Conservation (phyloP, 2,329 filamentous ascomycete species). For the Pezicula rhizophila region DNA sequence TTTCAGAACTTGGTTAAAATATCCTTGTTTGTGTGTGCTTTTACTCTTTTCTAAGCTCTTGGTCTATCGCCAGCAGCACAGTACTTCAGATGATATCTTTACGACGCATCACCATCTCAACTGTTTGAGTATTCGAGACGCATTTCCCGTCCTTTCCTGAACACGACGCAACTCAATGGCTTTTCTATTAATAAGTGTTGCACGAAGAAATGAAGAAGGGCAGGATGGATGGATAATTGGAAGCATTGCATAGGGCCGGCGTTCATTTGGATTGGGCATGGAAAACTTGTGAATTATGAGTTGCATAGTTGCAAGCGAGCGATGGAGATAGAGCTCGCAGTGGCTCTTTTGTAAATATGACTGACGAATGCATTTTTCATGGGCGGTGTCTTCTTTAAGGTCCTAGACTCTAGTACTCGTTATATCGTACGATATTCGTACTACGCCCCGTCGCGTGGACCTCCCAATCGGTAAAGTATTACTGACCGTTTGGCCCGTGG, state of each 20-base stretch:
- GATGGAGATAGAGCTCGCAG: too few species aligned
- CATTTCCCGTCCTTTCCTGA: background rate
- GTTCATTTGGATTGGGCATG: background rate
- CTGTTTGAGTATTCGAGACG: background rate
- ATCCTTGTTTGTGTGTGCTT: background rate
- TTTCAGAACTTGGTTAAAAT: background rate
- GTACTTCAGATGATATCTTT: background rate
- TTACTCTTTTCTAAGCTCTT: background rate
- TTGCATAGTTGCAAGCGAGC: too few species aligned
- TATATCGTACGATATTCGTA: too few species aligned
- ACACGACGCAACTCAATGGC: background rate
- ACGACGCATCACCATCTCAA: background rate
- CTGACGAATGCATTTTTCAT: too few species aligned
- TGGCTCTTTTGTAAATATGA: too few species aligned
- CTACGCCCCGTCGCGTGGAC: too few species aligned
- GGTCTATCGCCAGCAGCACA: background rate
- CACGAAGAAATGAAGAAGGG: background rate
- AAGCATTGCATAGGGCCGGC: slow-evolving; percentile 1
- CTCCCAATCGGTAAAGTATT: too few species aligned
- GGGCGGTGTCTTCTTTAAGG: too few species aligned
- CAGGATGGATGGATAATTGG: background rate
- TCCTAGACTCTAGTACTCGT: too few species aligned
- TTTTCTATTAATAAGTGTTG: background rate
- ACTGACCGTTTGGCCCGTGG: too few species aligned
- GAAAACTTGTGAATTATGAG: too few species aligned